Evolutionary conservation across 1,284 basidiomycete species (phyloP), one percentile per base, ranked within the genome.

Genomic region (Stygiomarasmius scandens): DNA sequence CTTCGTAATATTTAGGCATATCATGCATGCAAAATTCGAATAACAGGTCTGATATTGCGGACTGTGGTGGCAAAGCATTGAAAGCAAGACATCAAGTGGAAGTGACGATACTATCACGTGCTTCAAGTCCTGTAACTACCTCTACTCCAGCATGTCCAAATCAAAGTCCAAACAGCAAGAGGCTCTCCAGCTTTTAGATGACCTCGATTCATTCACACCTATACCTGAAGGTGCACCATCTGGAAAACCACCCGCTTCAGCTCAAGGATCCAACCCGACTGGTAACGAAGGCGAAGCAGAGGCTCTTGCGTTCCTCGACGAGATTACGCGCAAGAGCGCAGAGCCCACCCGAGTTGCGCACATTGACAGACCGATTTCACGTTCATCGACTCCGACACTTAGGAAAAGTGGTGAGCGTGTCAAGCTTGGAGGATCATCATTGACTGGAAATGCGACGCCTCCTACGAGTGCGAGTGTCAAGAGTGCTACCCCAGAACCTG

Each of bases 291-390:
- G 84, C 44, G 87, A 93, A 69, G 89, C 90, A 20, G 90, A 92
- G 61, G 93, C 92, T 16, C 84, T 96, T 45, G 95, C 94, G 23
- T 96, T 96, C 77, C 85, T 97, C 54, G 93, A 97, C 73, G 93
- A 96, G 73, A 93, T 96, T 65, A 95, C 93, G 0, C 92, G 93
- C 80, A 95, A 94, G 74, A 89, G 86, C 69, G 80, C 87, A 3
- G 90, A 91, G 64, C 88, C 89, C 2, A 84, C 85, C 9, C 85
- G 87, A 43, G 67, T 80, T 27, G 71, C 80, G 20, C 79, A 81
- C 59, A 72, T 83, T 53, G 85, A 87, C 41, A 76, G 85, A 9
- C 85, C 85, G 2, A 67, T 76, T 49, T 90, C 89, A 36, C 81
- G 90, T 50, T 81, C 87, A 44, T 83, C 85, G 19, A 91, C 88